Conservation (phyloP, 1,284 basidiomycete genomes). For the Pascua sp. region DNA sequence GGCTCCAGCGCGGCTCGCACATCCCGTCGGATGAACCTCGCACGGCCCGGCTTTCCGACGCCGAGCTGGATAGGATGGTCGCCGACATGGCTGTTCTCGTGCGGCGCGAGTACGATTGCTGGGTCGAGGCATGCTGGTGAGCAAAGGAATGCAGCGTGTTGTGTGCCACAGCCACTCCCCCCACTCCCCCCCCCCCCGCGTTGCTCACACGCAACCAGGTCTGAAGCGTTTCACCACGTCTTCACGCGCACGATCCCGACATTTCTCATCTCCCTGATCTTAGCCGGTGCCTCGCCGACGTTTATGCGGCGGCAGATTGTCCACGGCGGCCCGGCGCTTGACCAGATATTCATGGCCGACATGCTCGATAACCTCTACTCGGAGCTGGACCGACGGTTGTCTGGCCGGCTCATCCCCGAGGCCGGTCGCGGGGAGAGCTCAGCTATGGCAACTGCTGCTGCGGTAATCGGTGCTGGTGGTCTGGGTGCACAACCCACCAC, state of each 20-base stretch:
- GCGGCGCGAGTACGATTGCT: constrained; percentile 46
- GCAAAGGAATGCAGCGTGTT: constrained; percentile 7
- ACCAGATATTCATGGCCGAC: constrained; percentile 42
- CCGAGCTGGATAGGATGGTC: constrained; percentile 43
- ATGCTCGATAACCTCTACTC: constrained; percentile 44
- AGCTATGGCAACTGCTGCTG: constrained; percentile 13
- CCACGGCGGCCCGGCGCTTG: constrained; percentile 45
- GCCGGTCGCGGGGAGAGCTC: constrained; percentile 14
- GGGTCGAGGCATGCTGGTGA: constrained; percentile 51
- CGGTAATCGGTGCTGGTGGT: constrained; percentile 19
- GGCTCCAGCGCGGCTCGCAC: constrained; percentile 36
- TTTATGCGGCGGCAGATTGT: constrained; percentile 47
- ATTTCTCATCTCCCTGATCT: constrained; percentile 46
- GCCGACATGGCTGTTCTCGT: constrained; percentile 43
- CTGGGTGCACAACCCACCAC: constrained; percentile 15
- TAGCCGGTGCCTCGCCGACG: constrained; percentile 39
- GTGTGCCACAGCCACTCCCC: no score
- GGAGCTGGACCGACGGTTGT: constrained; percentile 43
- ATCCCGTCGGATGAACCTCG: constrained; percentile 17
- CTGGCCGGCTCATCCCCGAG: constrained; percentile 19
- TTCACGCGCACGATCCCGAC: constrained; percentile 46
- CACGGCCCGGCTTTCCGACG: constrained; percentile 32
- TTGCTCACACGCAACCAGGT: constrained; percentile 27
- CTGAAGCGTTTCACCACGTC: constrained; percentile 49
- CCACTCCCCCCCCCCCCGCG: no score